Conservation (phyloP, 805 yeast genomes). For the Groenewaldozyma salmanticensis region DNA sequence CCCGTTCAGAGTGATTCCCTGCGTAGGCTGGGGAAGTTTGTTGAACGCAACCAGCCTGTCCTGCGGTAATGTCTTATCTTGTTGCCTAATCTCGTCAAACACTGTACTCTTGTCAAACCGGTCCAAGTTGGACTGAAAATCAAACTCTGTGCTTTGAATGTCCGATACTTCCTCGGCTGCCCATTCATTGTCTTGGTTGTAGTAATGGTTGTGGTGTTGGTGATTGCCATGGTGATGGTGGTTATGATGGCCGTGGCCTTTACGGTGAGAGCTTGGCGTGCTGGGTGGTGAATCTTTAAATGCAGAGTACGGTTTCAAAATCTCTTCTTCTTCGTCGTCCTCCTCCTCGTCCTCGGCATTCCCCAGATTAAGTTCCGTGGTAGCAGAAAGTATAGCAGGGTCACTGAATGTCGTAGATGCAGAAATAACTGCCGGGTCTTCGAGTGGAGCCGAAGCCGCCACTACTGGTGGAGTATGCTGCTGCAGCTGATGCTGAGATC, state of each 20-base stretch:
- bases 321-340: neutral
- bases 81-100: conserved; percentile 61
- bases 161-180: conserved; percentile 30
- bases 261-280: neutral
- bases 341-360: neutral
- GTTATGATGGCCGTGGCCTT: conserved; percentile 1
- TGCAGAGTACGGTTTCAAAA: neutral
- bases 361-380: too few species aligned
- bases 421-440: neutral
- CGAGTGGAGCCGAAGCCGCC: neutral
- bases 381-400: too few species aligned
- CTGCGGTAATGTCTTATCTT: conserved; percentile 51
- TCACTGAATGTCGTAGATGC: too few species aligned
- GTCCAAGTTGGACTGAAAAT: conserved; percentile 71
- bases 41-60: conserved; percentile 70
- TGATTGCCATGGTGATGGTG: conserved; percentile 6
- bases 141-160: conserved; percentile 58
- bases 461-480: neutral
- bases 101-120: conserved; percentile 75
- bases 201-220: conserved; percentile 2
- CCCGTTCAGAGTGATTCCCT: conserved; percentile 10
- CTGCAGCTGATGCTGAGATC: too few species aligned
- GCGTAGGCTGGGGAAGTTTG: conserved; percentile 22
- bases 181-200: conserved; percentile 13
- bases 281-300: neutral